Percentiles rank a stretch among this genome's conserved stretches.
Evolutionary conservation across 163 green algal species (phyloP).

Genomic region (Trebouxia gelatinosa): DNA sequence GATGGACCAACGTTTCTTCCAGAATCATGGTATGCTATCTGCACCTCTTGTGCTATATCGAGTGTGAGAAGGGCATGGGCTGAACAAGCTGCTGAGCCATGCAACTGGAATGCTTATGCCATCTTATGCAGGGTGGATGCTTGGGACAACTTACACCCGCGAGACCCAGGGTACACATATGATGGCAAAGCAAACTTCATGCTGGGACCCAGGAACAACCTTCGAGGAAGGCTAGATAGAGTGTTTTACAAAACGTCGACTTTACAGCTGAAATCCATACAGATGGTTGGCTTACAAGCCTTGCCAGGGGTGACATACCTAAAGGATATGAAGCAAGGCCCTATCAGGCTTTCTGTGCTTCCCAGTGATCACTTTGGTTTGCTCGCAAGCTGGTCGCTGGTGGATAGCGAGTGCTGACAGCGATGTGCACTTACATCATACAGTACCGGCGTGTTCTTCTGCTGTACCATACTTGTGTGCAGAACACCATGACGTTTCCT

Average conservation of each 20-base stretch:
- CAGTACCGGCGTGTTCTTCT: no score
- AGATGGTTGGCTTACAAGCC: constrained; percentile 43
- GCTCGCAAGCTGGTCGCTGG: no score
- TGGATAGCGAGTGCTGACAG: no score
- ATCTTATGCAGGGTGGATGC: constrained; percentile 34
- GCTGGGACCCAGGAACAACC: constrained; percentile 38
- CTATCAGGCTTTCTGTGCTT: constrained; percentile 39
- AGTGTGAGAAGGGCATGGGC: background rate
- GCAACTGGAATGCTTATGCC: background rate
- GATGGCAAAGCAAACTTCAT: constrained; percentile 51
- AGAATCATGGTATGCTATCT: constrained; percentile 28
- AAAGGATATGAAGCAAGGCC: constrained; percentile 2
- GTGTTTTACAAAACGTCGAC: constrained; percentile 31
- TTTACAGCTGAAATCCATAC: constrained; percentile 35
- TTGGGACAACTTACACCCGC: constrained; percentile 39
- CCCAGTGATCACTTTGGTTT: constrained; percentile 54
- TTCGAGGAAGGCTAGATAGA: constrained; percentile 46
- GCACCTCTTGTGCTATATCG: background rate
- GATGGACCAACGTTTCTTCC: constrained; percentile 24
- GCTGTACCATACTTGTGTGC: no score
- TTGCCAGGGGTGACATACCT: constrained; percentile 35
- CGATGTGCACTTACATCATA: no score
- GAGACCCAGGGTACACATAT: constrained; percentile 48
- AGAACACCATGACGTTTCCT: no score
- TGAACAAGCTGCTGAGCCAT: background rate